Percentiles rank a stretch among this genome's conserved stretches.
These are phyloP conservation scores for Dictyophora rubrovolvata DNA, from an alignment of 768 basidiomycete species.

Conservation along the genomic window DNA sequence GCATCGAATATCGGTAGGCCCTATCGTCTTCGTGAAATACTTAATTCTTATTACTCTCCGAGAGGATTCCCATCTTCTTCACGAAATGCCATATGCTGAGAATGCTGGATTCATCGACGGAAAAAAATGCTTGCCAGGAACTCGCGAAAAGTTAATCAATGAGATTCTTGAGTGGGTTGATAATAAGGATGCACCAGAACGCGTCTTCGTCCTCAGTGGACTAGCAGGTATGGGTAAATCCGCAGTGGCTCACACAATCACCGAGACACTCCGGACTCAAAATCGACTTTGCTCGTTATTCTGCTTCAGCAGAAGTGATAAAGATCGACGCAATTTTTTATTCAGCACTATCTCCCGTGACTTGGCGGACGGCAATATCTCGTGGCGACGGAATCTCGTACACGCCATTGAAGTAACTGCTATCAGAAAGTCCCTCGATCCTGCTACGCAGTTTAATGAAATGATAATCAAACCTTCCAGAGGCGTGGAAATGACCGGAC, in stretches of 20 bases:
- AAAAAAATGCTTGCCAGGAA: slow-evolving; percentile 3
- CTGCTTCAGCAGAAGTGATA: no score
- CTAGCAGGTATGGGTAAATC: slow-evolving; percentile 14
- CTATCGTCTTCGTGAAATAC: no score
- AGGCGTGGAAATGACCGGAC: background rate
- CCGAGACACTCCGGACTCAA: background rate
- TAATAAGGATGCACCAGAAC: background rate
- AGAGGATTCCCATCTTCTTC: background rate
- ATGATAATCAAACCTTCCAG: background rate
- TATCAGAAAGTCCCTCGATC: background rate
- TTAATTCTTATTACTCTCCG: no score
- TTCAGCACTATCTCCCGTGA: slow-evolving; percentile 11
- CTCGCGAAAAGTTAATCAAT: background rate
- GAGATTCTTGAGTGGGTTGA: slow-evolving; percentile 4
- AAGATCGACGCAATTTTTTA: no score
- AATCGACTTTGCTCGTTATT: no score
- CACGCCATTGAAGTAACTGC: background rate
- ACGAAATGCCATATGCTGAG: background rate
- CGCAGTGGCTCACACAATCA: slow-evolving; percentile 11
- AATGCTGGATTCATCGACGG: background rate
- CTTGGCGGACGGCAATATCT: background rate
- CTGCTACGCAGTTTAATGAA: background rate
- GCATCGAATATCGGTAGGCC: no score
- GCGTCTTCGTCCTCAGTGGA: slow-evolving; percentile 8
- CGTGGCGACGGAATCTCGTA: background rate